Evolutionary conservation across 345 rosid genomes (phyloP), one percentile per base, ranked within the genome.

Genomic region (Murraya koenigii): DNA sequence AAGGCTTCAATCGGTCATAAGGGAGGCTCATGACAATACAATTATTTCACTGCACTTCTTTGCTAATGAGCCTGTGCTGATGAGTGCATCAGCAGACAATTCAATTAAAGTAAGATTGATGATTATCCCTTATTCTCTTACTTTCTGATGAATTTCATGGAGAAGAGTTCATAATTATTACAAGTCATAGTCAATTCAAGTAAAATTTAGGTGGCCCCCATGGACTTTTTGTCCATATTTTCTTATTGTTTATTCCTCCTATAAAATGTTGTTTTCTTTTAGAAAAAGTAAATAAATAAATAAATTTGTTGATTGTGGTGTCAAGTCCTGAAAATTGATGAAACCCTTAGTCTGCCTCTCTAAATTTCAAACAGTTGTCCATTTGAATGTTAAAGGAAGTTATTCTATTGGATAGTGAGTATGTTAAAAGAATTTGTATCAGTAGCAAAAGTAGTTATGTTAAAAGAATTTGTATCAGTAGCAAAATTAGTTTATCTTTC

Each of bases 21-120:
- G 90, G 79, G 98, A 96, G 81, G 99, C 99, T 79, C 98, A 96
- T 88, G 97, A 96, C 77, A 89, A 85, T 80, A 86, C 98, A 55
- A 78, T 96, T 72, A 80, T 88, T 80, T 89, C 97, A 55, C 83
- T 96, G 84, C 93, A 90, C 80, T 96, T 94, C 80, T 89, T 96
- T 30, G 98, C 98, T 28, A 92, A 92, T 83, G 98, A 96, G 80
- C 99, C 99, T 78, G 98, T 96, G 77, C 86, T 96, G 59, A 89
- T 96, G 94, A 96, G 99, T 78, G 84, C 98, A 66, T 90, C 98
- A 75, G 84, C 88, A n/a, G 99, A 96, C 82, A 96, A 96, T 88
- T 96, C 99, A 26, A 80, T 96, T 59, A 96, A 96, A 83, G 99
- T 96, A 87, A 81, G 86, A 79, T 66, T 23, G 49, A 44, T 41